These are phyloP conservation scores for Rhazya stricta DNA, from an alignment of 257 asterid genomes.

Conservation along the genomic window DNA sequence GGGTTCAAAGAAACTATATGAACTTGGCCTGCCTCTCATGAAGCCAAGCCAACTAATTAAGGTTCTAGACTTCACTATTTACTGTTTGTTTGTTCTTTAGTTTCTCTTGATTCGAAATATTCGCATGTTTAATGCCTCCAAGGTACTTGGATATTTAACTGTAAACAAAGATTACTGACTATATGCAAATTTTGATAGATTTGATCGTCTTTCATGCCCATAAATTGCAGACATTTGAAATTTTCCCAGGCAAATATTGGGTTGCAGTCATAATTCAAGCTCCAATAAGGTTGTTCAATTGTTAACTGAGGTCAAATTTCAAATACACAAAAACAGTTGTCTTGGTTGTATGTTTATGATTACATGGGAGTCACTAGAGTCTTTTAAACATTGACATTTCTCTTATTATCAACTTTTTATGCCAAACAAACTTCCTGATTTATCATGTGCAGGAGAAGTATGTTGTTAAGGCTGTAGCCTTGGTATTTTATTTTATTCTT, in stretches of 20 bases:
- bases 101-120: neutral
- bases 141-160: neutral
- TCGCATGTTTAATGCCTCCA: neutral
- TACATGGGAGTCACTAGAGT: neutral
- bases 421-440: neutral
- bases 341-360: neutral
- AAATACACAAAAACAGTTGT: neutral
- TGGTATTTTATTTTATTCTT: neutral
- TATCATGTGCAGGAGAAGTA: neutral
- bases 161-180: neutral
- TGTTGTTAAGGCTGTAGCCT: neutral
- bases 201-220: neutral
- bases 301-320: neutral
- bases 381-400: neutral
- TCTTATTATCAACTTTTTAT: neutral
- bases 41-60: slow-evolving; percentile 50
- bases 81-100: neutral
- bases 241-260: neutral
- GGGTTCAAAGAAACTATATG: slow-evolving; percentile 84
- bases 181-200: neutral
- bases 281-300: neutral
- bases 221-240: neutral
- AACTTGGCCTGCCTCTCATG: slow-evolving; percentile 86
- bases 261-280: neutral
- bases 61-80: slow-evolving; percentile 33